These are phyloP conservation scores for Volvariella surrecta DNA, from an alignment of 1,284 basidiomycete genomes.

Conservation along the genomic window DNA sequence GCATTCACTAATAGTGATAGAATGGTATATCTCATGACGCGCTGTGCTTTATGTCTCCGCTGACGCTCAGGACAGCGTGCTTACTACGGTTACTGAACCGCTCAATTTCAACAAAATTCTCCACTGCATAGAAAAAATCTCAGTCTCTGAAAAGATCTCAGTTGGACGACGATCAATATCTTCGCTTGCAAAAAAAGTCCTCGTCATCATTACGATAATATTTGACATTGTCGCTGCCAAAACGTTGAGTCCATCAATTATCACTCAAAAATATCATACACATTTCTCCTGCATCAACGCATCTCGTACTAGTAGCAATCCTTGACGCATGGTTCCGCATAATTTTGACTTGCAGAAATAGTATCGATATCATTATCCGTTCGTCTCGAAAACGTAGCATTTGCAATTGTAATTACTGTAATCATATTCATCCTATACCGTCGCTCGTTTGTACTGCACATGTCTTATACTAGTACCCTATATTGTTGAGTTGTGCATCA, in stretches of 20 bases:
- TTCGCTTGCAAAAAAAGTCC: constrained; percentile 14
- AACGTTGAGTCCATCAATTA: not conserved
- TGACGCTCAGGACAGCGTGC: constrained; percentile 22
- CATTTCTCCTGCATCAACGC: not conserved
- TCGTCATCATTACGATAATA: constrained; percentile 11
- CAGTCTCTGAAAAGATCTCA: constrained; percentile 16
- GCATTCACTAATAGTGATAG: constrained; percentile 21
- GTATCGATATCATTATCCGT: too few relatives aligned
- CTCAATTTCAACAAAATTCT: constrained; percentile 4
- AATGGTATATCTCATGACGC: constrained; percentile 22
- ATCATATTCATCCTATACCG: too few relatives aligned
- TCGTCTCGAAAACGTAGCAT: too few relatives aligned
- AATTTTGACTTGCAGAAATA: too few relatives aligned
- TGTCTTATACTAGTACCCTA: too few relatives aligned
- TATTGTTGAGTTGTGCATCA: too few relatives aligned
- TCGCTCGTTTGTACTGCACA: too few relatives aligned
- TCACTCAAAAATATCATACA: constrained; percentile 1
- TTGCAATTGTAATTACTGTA: too few relatives aligned
- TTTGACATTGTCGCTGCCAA: not conserved
- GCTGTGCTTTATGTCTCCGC: not conserved
- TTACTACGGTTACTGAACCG: constrained; percentile 28
- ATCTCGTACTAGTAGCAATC: too few relatives aligned
- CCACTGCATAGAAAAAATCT: constrained; percentile 12
- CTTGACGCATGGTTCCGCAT: too few relatives aligned
- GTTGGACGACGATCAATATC: constrained; percentile 8